Evolutionary conservation across 176 grass and related monocot species (phyloP), one percentile per base, ranked within the genome.

Genomic region (bread wheat (Triticum aestivum)): DNA sequence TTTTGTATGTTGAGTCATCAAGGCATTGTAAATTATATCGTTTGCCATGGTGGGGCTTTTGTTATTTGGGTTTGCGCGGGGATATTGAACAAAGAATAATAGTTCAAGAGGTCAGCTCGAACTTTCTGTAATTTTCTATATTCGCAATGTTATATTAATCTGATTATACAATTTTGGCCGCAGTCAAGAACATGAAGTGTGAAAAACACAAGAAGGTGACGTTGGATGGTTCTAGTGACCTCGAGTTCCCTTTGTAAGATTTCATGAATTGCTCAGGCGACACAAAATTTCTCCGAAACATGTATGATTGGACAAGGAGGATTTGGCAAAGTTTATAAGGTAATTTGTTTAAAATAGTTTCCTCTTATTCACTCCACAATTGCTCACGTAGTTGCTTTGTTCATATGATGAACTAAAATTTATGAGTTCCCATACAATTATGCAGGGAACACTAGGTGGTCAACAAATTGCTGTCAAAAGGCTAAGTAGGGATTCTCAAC

Each of bases 291-390:
- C 74, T 83, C 82, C 1, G 56, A 71, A 51, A 17, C 87, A 27
- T 88, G 9, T 59, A 69, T 82, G 76, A 77, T 90, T 47, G 88
- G 91, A 38, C 33, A 93, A 58, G 91, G 81, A 68, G 88, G 82
- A 39, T 93, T 93, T 12, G 82, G 81, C 21, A 87, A 87, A 44
- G 88, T 93, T 51, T 93, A 88, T 9, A 90, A 93, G 85, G 91
- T 93, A 88, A 62, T 1, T 34, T 17, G 0, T 45, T 24, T 38
- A 10, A 11, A 33, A 2, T 26, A 59, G 20, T 73, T 73, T 3
- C n/a, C 5, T 15, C 24, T 23, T 59, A 2, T 24, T 83, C 8
- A 14, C 34, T 29, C 41, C 21, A 37, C 0, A 4, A 5, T 26
- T 24, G 52, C 5, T 35, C 9, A 13, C 13, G 4, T 34, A 2